A percentile compares a stretch with the other conserved stretches of the same genome.
phyloP scores from a whole-genome alignment of 2,329 filamentous ascomycete species.

The Thelonectria rubi region DNA sequence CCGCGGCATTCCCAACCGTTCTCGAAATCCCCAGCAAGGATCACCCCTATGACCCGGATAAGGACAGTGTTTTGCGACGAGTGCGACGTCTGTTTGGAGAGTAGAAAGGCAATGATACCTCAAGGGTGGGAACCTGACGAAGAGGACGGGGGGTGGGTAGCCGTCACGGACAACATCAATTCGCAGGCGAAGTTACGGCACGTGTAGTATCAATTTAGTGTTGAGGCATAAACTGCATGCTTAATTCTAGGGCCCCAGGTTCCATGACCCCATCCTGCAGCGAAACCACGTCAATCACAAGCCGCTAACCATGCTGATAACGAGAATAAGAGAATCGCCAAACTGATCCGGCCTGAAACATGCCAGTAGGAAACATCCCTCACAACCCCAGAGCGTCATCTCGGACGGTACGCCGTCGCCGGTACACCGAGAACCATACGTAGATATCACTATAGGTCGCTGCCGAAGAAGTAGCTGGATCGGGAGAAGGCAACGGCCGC shows the following conservation, averaged over 20 bases:
- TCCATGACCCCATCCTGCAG: slow-evolving; percentile 23
- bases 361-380: slow-evolving; percentile 31
- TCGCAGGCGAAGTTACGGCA: slow-evolving; percentile 4
- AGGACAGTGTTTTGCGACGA: slow-evolving; percentile 94
- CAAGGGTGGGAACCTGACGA: slow-evolving; percentile 21
- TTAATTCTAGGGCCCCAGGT: slow-evolving; percentile 15
- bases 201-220: slow-evolving; percentile 17
- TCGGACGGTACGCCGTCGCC: slow-evolving; percentile 8
- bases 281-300: slow-evolving; percentile 38
- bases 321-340: slow-evolving; percentile 35
- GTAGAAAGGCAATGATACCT: slow-evolving; percentile 51
- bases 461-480: slow-evolving; percentile 47
- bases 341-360: slow-evolving; percentile 26
- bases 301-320: slow-evolving; percentile 34
- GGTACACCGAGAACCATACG: slow-evolving; percentile 20
- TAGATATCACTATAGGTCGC: slow-evolving; percentile 50
- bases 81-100: slow-evolving; percentile 76
- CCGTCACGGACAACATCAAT: neutral
- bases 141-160: neutral
- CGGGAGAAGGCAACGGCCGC: slow-evolving; percentile 72
- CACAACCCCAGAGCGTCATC: slow-evolving; percentile 18
- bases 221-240: slow-evolving; percentile 20
- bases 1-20: slow-evolving; percentile 93
- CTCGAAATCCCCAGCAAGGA: slow-evolving; percentile 99
- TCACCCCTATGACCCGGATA: slow-evolving; percentile 98